Evolutionary conservation across 148 eudicot genomes (phyloP), one percentile per base, ranked within the genome.

Genomic region (Silene conica): DNA sequence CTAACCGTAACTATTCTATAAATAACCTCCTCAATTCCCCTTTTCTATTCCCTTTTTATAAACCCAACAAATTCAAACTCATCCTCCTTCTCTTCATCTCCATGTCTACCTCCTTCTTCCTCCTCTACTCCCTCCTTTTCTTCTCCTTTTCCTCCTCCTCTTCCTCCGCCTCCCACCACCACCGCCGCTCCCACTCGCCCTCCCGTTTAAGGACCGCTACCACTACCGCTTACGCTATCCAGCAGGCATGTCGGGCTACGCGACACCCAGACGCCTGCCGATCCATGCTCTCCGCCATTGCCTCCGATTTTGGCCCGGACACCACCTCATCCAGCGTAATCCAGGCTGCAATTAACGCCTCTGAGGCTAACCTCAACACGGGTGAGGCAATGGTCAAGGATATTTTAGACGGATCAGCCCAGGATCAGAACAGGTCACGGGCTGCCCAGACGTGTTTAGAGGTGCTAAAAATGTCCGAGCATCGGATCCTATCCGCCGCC

Each of bases 401-500:
- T 5, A 89, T 91, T 58, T 83, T 94, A 0, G 66, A 60, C 25
- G 9, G 81, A 8, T 82, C 97, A 48, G 54, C 78, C 1, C 87
- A 52, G 16, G 84, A 80, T 48, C 59, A 19, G 6, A 91, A 93
- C 83, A 87, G 87, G 22, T 50, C 91, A 15, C 72, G 68, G 19
- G 97, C 98, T 0, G 86, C 93, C 0, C 74, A 82, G 15, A 82
- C 73, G 20, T 91, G 98, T 54, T 57, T 87, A 0, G 91, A 94
- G 70, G 73, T 72, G 6, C 78, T 94, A 1, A 61, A 34, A 0
- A 67, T 83, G 60, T 82, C 97, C 1, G 82, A 70, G 13, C 69
- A 70, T 61, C 75, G 98, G n/a, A 59, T 77, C 19, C 19, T 69
- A 8, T 54, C 72, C 7, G 76, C 85, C 43, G 68, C 14, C 1